Conservation (phyloP, 257 asterid species). For the Solanum chiquidenum region DNA sequence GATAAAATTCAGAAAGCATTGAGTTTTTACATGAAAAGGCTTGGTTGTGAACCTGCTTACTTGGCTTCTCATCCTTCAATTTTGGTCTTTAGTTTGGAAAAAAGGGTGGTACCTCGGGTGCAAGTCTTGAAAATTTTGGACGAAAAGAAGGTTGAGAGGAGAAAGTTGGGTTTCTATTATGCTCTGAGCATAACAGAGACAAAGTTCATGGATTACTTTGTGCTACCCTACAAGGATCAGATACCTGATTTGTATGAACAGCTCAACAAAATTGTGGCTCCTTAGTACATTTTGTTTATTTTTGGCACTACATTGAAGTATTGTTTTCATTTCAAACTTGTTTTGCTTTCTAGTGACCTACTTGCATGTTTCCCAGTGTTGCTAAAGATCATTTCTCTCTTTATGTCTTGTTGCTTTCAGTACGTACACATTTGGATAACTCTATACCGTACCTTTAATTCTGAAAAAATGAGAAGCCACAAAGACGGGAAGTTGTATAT, state of each 20-base stretch:
- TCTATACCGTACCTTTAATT: neutral
- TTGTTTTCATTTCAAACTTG: neutral
- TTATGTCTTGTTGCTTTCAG: neutral
- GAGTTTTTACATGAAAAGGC: neutral
- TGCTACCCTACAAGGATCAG: constrained; percentile 10
- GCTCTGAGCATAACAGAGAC: neutral
- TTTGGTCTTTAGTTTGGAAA: constrained; percentile 5
- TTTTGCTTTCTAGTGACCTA: neutral
- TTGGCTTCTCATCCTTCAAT: neutral
- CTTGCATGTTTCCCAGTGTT: neutral
- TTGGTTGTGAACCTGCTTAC: neutral
- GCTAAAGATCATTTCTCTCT: neutral
- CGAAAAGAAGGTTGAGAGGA: constrained; percentile 3
- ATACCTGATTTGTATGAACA: neutral
- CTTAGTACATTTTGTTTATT: neutral
- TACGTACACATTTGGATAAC: neutral
- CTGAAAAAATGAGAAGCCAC: neutral
- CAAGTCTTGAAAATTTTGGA: constrained; percentile 1
- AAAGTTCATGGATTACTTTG: neutral
- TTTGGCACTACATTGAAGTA: neutral
- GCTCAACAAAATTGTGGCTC: neutral
- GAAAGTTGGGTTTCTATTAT: neutral
- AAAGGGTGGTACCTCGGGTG: constrained; percentile 9
- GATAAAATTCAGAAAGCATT: neutral
- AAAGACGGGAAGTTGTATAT: neutral